A percentile compares a stretch with the other conserved stretches of the same genome.
Conservation (phyloP, 495 filamentous ascomycete genomes). For the Aspergillus nanangensis region DNA sequence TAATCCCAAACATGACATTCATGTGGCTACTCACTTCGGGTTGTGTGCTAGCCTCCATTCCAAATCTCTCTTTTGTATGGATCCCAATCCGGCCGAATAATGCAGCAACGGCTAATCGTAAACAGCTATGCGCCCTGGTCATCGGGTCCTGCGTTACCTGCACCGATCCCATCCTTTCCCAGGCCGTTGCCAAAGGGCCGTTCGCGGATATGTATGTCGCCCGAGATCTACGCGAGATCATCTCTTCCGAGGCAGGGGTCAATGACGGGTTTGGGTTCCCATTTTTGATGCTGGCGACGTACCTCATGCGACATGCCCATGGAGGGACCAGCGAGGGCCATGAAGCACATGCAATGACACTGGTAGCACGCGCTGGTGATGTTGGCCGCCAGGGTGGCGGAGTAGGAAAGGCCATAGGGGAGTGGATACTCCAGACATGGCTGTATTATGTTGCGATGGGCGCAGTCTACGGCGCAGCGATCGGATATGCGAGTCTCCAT, state of each 20-base stretch:
- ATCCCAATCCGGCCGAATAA: not conserved
- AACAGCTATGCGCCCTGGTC: constrained; percentile 5
- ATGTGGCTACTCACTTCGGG: constrained; percentile 9
- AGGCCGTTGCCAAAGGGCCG: constrained; percentile 7
- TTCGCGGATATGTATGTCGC: constrained; percentile 8
- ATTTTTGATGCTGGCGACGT: constrained; percentile 8
- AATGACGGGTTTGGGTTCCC: constrained; percentile 10
- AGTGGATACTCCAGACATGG: constrained; percentile 2
- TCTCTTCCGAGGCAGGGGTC: constrained; percentile 7
- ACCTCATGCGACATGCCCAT: constrained; percentile 7
- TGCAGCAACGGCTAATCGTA: not conserved
- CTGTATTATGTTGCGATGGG: constrained; percentile 4
- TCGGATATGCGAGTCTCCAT: not conserved
- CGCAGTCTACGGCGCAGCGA: not conserved
- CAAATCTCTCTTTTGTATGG: not conserved
- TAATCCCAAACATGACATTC: constrained; percentile 7
- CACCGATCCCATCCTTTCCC: constrained; percentile 8
- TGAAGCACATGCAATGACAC: not conserved
- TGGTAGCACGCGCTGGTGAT: constrained; percentile 1
- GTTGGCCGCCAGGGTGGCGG: constrained; percentile 5
- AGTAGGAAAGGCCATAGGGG: not conserved
- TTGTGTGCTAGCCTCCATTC: constrained; percentile 3
- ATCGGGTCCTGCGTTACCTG: constrained; percentile 7
- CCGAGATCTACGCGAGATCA: constrained; percentile 7
- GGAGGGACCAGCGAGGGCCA: not conserved